A percentile compares a stretch with the other conserved stretches of the same genome.
phyloP scores from a whole-genome alignment of 108 stramenopile species.

The Skeletonema menzelii region DNA sequence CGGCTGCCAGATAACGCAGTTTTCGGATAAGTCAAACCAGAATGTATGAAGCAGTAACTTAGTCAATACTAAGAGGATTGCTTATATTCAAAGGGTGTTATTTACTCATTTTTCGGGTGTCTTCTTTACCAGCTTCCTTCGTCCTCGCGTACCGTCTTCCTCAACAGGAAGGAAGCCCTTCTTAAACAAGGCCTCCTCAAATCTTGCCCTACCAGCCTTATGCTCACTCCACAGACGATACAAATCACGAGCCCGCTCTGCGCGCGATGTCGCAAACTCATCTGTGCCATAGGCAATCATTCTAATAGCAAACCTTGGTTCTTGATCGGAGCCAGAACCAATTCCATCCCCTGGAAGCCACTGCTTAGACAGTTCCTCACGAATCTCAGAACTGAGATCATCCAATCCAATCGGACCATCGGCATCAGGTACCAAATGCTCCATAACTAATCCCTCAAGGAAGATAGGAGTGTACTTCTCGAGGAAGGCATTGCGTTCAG shows the following conservation, averaged over 20 bases:
- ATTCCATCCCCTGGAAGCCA: conserved; percentile 10
- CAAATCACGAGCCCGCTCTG: conserved; percentile 59
- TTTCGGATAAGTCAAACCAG: not conserved
- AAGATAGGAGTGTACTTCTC: conserved; percentile 69
- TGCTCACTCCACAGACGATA: conserved; percentile 77
- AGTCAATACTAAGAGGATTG: not conserved
- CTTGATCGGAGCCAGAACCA: conserved; percentile 1
- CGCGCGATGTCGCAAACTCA: conserved; percentile 54
- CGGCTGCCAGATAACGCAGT: conserved; percentile 19
- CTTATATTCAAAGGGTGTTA: not conserved
- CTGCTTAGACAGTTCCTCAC: conserved; percentile 29
- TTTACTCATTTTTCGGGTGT: not conserved
- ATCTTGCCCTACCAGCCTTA: conserved; percentile 77
- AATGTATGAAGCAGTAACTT: not conserved
- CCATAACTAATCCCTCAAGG: conserved; percentile 75
- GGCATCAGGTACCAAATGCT: conserved; percentile 78
- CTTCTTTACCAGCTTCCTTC: conserved; percentile 2
- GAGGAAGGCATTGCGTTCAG: conserved; percentile 65
- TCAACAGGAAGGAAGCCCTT: conserved; percentile 60
- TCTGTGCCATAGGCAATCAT: conserved; percentile 68
- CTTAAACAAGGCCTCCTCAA: conserved; percentile 82
- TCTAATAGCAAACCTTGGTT: conserved; percentile 63
- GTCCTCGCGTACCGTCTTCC: conserved; percentile 19
- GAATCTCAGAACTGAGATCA: conserved; percentile 49
- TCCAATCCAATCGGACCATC: conserved; percentile 66